Evolutionary conservation across 2,329 filamentous ascomycete genomes (phyloP).

Genomic region (Xylariaceae sp.): DNA sequence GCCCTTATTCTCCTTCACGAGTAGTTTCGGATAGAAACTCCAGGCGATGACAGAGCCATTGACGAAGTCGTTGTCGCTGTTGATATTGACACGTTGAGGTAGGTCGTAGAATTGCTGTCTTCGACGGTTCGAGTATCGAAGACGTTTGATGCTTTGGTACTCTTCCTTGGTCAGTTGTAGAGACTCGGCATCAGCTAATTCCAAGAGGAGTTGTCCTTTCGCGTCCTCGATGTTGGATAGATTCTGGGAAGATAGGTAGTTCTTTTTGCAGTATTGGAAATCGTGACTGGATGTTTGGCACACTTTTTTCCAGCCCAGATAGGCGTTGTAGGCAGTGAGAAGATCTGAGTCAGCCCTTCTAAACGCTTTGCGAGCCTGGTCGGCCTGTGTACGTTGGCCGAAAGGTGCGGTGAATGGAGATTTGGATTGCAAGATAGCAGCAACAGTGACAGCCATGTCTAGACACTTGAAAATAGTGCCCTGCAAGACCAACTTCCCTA

Average conservation of each 20-base stretch:
- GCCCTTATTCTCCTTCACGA: constrained; percentile 77
- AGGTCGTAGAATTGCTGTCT: constrained; percentile 74
- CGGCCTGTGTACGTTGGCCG: constrained; percentile 77
- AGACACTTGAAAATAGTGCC: constrained; percentile 86
- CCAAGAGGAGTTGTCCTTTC: constrained; percentile 84
- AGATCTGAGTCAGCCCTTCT: constrained; percentile 87
- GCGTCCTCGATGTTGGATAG: constrained; percentile 91
- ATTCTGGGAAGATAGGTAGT: constrained; percentile 86
- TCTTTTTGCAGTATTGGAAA: constrained; percentile 89
- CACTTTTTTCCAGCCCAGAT: constrained; percentile 80
- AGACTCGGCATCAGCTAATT: constrained; percentile 82
- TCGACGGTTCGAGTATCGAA: constrained; percentile 65
- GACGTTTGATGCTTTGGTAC: constrained; percentile 63
- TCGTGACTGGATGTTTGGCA: constrained; percentile 74
- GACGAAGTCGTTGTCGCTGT: constrained; percentile 78
- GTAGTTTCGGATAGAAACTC: constrained; percentile 93
- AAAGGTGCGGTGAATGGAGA: constrained; percentile 89
- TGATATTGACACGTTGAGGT: constrained; percentile 69
- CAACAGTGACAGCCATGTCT: constrained; percentile 87
- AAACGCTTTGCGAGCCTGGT: constrained; percentile 75
- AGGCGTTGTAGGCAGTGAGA: constrained; percentile 91
- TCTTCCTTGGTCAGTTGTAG: constrained; percentile 73
- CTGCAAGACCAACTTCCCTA: constrained; percentile 88
- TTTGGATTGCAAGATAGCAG: constrained; percentile 90
- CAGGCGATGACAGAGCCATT: constrained; percentile 82